Percentiles rank a stretch among this genome's conserved stretches.
Conservation (phyloP, 129 eudicot genomes). For the Lonicera japonica region DNA sequence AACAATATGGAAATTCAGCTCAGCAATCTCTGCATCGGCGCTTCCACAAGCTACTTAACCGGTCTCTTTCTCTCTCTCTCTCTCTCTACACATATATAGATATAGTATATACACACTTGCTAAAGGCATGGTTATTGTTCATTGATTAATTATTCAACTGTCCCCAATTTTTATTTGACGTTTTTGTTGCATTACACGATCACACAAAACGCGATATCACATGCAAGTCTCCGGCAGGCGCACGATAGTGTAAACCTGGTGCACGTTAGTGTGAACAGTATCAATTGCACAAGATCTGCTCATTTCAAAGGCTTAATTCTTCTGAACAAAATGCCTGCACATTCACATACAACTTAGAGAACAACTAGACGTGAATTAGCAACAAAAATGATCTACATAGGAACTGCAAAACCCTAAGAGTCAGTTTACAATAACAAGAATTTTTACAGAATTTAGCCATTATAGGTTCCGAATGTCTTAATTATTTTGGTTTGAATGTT, state of each 20-base stretch:
- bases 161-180: conserved; percentile 6
- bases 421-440: too few species aligned
- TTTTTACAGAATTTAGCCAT: too few species aligned
- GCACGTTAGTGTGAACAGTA: conserved; percentile 1
- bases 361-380: too few species aligned
- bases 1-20: conserved; percentile 50
- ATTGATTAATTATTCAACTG: conserved; percentile 17
- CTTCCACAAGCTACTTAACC: conserved; percentile 27
- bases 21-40: conserved; percentile 39
- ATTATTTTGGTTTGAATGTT: too few species aligned
- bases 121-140: neutral
- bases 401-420: too few species aligned
- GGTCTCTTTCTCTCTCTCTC: conserved; percentile 22
- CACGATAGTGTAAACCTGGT: neutral
- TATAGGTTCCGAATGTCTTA: too few species aligned
- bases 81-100: neutral
- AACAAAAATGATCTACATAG: too few species aligned
- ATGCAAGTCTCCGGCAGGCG: neutral
- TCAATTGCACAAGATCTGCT: too few species aligned
- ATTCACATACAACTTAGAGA: too few species aligned
- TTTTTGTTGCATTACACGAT: neutral
- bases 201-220: neutral
- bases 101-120: neutral
- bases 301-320: too few species aligned
- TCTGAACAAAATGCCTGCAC: too few species aligned